phyloP scores from a whole-genome alignment of 768 basidiomycete genomes.

The Agrocybe pediades region DNA sequence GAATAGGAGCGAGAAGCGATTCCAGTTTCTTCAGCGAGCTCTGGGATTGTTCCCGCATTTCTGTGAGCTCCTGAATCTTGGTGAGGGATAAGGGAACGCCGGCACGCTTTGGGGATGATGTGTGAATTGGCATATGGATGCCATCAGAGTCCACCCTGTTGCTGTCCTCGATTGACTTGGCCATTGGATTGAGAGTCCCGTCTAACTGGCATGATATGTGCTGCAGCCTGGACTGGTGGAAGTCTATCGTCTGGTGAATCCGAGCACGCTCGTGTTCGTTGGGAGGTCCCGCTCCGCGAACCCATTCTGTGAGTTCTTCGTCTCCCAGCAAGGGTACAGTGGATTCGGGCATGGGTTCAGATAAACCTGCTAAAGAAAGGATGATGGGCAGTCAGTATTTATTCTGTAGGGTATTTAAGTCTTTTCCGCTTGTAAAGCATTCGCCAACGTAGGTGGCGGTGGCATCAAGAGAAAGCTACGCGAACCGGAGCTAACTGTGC shows the following conservation, averaged over 20 bases:
- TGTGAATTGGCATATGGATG: conserved; percentile 1
- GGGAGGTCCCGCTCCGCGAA: neutral
- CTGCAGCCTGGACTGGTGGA: too few species aligned
- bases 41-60: neutral
- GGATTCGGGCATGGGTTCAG: conserved; percentile 7
- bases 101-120: neutral
- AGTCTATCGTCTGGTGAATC: conserved; percentile 4
- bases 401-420: too few species aligned
- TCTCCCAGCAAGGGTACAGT: conserved; percentile 1
- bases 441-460: neutral
- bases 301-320: conserved; percentile 4
- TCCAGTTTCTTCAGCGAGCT: conserved; percentile 2
- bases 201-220: neutral
- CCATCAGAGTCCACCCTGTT: neutral
- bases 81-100: neutral
- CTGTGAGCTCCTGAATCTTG: neutral
- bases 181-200: neutral
- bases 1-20: conserved; percentile 17
- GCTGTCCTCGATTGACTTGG: neutral
- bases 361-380: neutral
- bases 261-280: conserved; percentile 3
- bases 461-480: neutral
- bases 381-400: too few species aligned
- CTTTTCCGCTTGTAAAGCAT: neutral
- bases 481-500: neutral